A percentile compares a stretch with the other conserved stretches of the same genome.
Conservation (phyloP, 75 land plant species). For the Chamaecyparis obtusa region DNA sequence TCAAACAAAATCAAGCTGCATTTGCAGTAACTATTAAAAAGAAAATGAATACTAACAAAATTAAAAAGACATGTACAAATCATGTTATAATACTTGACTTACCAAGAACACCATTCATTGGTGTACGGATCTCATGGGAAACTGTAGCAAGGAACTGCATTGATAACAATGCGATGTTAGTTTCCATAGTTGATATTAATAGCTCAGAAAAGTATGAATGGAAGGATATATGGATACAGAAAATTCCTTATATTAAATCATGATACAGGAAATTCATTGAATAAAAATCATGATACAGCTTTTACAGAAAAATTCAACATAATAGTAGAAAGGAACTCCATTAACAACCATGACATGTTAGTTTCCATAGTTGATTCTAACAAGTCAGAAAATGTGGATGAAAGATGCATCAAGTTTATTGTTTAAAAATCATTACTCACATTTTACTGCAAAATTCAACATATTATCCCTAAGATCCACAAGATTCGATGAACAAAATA, state of each 20-base stretch:
- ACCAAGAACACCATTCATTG: conserved; percentile 98
- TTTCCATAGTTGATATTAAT: not conserved
- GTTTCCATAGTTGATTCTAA: not conserved
- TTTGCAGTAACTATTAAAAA: not conserved
- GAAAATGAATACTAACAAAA: not conserved
- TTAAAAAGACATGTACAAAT: not conserved
- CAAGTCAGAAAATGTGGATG: not conserved
- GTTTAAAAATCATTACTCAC: not conserved
- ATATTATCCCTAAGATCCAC: not conserved
- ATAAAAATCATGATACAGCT: not conserved
- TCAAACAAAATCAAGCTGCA: not conserved
- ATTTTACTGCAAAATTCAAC: not conserved
- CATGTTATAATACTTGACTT: conserved; percentile 7
- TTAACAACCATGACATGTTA: conserved; percentile 1
- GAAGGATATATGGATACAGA: too few species aligned
- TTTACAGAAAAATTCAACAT: not conserved
- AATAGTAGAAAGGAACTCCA: conserved; percentile 83
- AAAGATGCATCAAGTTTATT: not conserved
- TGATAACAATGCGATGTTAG: not conserved
- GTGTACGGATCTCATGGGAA: conserved; percentile 95
- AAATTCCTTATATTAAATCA: too few species aligned
- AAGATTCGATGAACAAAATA: too few species aligned
- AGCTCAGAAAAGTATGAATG: not conserved
- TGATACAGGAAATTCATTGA: not conserved
- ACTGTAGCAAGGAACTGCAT: conserved; percentile 97